Conservation (phyloP, 345 rosid species). For the Eucalyptus virginea region DNA sequence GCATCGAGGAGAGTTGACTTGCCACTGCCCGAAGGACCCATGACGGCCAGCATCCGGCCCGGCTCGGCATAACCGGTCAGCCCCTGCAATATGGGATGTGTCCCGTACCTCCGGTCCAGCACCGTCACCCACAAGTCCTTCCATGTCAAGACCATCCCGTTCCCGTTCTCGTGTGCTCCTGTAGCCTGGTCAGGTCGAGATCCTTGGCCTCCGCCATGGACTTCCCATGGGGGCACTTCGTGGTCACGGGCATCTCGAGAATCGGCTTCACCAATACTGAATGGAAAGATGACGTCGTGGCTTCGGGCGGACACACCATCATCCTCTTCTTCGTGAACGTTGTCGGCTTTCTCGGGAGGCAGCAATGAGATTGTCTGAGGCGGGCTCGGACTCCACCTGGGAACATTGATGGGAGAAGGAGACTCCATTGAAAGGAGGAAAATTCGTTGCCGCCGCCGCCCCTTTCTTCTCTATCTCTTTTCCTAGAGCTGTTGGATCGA, state of each 20-base stretch:
- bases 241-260: not conserved
- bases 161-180: not conserved
- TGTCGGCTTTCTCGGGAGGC: not conserved
- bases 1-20: constrained; percentile 46
- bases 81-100: constrained; percentile 10
- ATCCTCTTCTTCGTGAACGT: not conserved
- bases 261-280: not conserved
- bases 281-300: not conserved
- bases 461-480: not conserved
- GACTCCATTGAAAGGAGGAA: not conserved
- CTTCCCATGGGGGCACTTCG: not conserved
- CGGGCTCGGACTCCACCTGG: not conserved
- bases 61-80: constrained; percentile 32
- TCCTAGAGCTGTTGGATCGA: not conserved
- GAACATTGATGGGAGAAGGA: not conserved
- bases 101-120: not conserved
- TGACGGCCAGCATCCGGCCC: constrained; percentile 20
- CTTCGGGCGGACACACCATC: not conserved
- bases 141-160: constrained; percentile 23
- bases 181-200: not conserved
- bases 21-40: constrained; percentile 56
- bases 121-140: constrained; percentile 24
- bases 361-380: not conserved
- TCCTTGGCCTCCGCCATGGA: not conserved
- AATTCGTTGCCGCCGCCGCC: not conserved